phyloP scores from a whole-genome alignment of 345 rosid genomes.

The Microthlaspi erraticum region DNA sequence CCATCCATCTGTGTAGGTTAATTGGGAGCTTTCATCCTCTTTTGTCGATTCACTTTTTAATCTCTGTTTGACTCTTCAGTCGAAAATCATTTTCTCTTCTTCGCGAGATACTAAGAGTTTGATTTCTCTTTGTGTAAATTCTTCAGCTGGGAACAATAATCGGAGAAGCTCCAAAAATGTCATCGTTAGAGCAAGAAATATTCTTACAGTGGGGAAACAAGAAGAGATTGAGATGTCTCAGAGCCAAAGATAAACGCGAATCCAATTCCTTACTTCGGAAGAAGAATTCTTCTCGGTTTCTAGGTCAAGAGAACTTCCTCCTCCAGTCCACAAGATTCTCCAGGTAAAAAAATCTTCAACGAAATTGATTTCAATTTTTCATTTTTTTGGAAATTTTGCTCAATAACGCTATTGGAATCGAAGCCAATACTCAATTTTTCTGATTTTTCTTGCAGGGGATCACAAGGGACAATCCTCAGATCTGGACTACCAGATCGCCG shows the following conservation, averaged over 20 bases:
- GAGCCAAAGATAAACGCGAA: constrained; percentile 61
- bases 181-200: constrained; percentile 52
- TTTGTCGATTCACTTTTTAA: not conserved
- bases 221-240: constrained; percentile 81
- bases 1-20: constrained; percentile 23
- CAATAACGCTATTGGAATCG: not conserved
- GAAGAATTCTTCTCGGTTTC: constrained; percentile 47
- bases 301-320: constrained; percentile 52
- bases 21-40: not conserved
- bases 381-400: not conserved
- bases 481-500: constrained; percentile 52
- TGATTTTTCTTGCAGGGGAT: constrained; percentile 33
- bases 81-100: not conserved
- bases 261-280: constrained; percentile 44
- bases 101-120: not conserved
- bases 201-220: constrained; percentile 85
- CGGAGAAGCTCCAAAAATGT: constrained; percentile 24
- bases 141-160: constrained; percentile 1
- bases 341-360: constrained; percentile 40
- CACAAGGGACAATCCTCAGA: constrained; percentile 55
- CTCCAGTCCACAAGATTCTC: constrained; percentile 43
- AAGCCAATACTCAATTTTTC: not conserved
- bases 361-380: not conserved
- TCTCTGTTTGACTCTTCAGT: not conserved
- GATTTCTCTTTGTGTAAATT: not conserved